Conservation (phyloP, 768 basidiomycete species). For the Xerocomus spinulosus region DNA sequence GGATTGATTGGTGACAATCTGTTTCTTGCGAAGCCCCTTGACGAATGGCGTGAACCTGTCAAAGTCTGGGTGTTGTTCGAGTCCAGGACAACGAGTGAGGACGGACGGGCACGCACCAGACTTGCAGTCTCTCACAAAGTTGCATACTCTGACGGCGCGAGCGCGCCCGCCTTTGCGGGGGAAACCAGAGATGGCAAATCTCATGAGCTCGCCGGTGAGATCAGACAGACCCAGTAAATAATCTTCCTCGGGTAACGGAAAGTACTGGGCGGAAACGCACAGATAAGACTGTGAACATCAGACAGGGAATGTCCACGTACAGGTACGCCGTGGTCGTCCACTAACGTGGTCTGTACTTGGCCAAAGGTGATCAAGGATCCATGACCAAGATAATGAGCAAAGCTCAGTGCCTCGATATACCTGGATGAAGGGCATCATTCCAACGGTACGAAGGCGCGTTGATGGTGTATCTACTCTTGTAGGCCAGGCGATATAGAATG, state of each 20-base stretch:
- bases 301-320: conserved; percentile 41
- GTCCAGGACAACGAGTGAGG: background rate
- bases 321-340: conserved; percentile 54
- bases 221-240: conserved; percentile 92
- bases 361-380: conserved; percentile 60
- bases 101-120: conserved; percentile 43
- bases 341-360: conserved; percentile 62
- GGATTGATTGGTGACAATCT: conserved; percentile 79
- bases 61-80: conserved; percentile 50
- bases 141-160: conserved; percentile 59
- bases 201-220: conserved; percentile 95
- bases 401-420: conserved; percentile 91
- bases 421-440: conserved; percentile 21
- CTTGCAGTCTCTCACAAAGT: conserved; percentile 71
- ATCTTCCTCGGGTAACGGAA: conserved; percentile 72
- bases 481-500: conserved; percentile 73
- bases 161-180: conserved; percentile 58
- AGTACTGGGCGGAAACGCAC: conserved; percentile 48
- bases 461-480: conserved; percentile 53
- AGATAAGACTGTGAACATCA: conserved; percentile 3
- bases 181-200: conserved; percentile 84
- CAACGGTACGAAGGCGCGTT: background rate
- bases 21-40: conserved; percentile 79
- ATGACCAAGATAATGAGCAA: conserved; percentile 78
- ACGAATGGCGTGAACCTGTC: conserved; percentile 70